phyloP scores from a whole-genome alignment of 1,284 basidiomycete species.

The Sutorius eximius region DNA sequence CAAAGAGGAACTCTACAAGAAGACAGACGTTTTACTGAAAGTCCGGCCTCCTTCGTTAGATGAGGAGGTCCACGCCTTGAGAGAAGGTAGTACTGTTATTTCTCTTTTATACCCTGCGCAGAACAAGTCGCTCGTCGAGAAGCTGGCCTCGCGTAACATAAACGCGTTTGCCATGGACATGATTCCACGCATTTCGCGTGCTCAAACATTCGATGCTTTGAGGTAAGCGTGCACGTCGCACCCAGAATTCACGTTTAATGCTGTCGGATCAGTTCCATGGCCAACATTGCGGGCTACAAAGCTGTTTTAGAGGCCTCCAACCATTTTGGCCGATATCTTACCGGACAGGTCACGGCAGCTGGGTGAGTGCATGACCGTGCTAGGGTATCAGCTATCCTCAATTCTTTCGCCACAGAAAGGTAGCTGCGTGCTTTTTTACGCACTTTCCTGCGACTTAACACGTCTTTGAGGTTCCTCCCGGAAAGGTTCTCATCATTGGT shows the following conservation, averaged over 20 bases:
- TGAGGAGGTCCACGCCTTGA: constrained; percentile 60
- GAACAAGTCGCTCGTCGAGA: constrained; percentile 71
- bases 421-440: constrained; percentile 6
- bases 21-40: constrained; percentile 78
- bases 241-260: neutral
- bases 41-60: constrained; percentile 70
- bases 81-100: constrained; percentile 72
- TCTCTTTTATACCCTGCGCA: constrained; percentile 84
- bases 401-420: constrained; percentile 23
- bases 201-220: constrained; percentile 82
- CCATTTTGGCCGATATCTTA: constrained; percentile 83
- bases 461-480: constrained; percentile 68
- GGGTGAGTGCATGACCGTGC: constrained; percentile 50
- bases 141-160: constrained; percentile 59
- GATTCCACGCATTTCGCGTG: constrained; percentile 85
- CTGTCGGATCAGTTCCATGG: constrained; percentile 67
- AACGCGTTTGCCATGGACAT: constrained; percentile 80
- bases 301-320: constrained; percentile 85
- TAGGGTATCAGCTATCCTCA: constrained; percentile 5
- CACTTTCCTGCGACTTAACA: constrained; percentile 22
- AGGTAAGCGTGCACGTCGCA: constrained; percentile 46
- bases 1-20: constrained; percentile 58
- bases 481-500: constrained; percentile 83
- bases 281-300: constrained; percentile 85
- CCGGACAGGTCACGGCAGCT: constrained; percentile 86